Evolutionary conservation across 2,329 filamentous ascomycete genomes (phyloP), one percentile per base, ranked within the genome.

Genomic region (Plectosphaerella cucumerina): DNA sequence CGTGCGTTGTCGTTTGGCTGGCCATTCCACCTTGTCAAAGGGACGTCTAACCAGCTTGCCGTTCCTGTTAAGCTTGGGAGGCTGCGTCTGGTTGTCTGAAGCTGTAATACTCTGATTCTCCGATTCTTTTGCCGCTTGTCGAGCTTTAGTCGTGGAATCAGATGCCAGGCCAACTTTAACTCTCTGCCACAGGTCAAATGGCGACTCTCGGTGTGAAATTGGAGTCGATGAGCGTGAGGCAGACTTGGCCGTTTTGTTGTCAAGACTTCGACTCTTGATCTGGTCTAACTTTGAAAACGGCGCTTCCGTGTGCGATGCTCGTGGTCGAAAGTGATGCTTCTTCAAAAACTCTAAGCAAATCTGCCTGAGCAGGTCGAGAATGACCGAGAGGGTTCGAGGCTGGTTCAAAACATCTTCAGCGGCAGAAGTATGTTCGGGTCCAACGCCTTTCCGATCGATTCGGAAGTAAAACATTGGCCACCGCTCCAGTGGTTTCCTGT

Each of bases 391-490:
- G 12, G 71, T 71, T 37, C 70, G 73, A 1, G 72, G 71, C 12
- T 77, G 71, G 48, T 77, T 70, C 2, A 81, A 62, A 12, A 76
- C 20, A 2, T 64, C 56, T 18, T 69, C 63, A 20, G 39, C 39
- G 17, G 39, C 11, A 20, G 10, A 18, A 3, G 18, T 42, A 8
- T 12, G 10, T 12, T 17, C n/a, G 48, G 17, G 50, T 44, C 44
- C 49, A 20, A 50, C 51, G 37, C 78, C 60, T 2, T 17, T 12
- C 3, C 39, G 39, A 18, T 75, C 70, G 34, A 96, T 80, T 23
- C 82, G 82, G n/a, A 97, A 70, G 59, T 85, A 87, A 60, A 96
- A 97, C 85, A 93, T 93, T 0, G 93, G 91, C 84, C 90, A 94
- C 47, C 83, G 80, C 60, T 97, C 90, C 10, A 92, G 72, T 0